Conservation (phyloP, 2,329 filamentous ascomycete species). For the Tolypocladium inflatum region DNA sequence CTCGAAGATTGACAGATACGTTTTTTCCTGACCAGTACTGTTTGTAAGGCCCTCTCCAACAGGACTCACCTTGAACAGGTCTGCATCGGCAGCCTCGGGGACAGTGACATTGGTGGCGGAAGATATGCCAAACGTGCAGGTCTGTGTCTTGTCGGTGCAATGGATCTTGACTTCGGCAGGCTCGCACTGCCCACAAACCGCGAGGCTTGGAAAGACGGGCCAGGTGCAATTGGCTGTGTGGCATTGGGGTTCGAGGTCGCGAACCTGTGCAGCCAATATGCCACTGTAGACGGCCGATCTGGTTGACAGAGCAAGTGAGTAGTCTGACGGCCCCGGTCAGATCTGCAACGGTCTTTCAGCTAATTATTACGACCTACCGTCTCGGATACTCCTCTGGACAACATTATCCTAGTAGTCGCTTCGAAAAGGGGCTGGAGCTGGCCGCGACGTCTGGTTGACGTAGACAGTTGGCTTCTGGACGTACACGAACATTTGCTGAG, state of each 20-base stretch:
- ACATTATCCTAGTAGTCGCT: slow-evolving; percentile 26
- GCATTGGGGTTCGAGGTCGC: slow-evolving; percentile 16
- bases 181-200: slow-evolving; percentile 23
- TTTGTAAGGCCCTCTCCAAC: slow-evolving; percentile 3
- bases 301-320: slow-evolving; percentile 20
- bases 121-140: slow-evolving; percentile 19
- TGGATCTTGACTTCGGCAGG: slow-evolving; percentile 4
- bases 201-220: slow-evolving; percentile 25
- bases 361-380: not conserved
- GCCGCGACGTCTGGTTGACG: slow-evolving; percentile 6
- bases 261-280: slow-evolving; percentile 20
- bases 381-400: slow-evolving; percentile 11
- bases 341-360: not conserved
- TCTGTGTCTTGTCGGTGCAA: slow-evolving; percentile 12
- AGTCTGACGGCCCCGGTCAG: slow-evolving; percentile 4
- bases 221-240: slow-evolving; percentile 24
- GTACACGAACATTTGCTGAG: slow-evolving; percentile 26
- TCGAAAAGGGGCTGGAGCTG: slow-evolving; percentile 17
- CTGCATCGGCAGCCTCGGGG: slow-evolving; percentile 10
- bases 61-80: slow-evolving; percentile 19
- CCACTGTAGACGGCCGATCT: slow-evolving; percentile 28
- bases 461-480: slow-evolving; percentile 15
- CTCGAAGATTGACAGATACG: slow-evolving; percentile 26
- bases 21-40: slow-evolving; percentile 9
- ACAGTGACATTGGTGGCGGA: slow-evolving; percentile 17